These are phyloP conservation scores for Brachypodium distachyon DNA, from an alignment of 202 grass and related monocot species.

Conservation along the genomic window DNA sequence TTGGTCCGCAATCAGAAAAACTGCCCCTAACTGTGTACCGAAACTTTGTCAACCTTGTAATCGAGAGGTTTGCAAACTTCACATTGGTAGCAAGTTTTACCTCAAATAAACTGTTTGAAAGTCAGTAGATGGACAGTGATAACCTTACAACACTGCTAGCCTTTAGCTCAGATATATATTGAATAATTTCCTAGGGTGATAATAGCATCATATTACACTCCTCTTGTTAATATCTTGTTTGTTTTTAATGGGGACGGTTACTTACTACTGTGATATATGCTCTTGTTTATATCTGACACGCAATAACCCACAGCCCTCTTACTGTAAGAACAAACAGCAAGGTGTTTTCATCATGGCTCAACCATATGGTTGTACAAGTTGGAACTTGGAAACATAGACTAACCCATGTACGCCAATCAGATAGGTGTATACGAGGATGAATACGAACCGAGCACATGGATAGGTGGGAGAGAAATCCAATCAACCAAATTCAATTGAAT, in stretches of 20 bases:
- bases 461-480: too few species aligned
- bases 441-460: too few species aligned
- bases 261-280: background rate
- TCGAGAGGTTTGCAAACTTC: background rate
- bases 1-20: too few species aligned
- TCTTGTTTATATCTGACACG: background rate
- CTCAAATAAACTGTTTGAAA: background rate
- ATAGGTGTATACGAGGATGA: too few species aligned
- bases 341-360: background rate
- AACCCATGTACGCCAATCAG: too few species aligned
- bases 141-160: background rate
- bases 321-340: background rate
- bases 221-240: background rate
- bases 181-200: background rate
- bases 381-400: background rate
- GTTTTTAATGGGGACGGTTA: too few species aligned
- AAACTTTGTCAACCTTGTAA: background rate
- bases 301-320: too few species aligned
- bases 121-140: background rate
- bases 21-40: background rate
- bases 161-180: background rate
- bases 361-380: background rate
- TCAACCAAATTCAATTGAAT: too few species aligned
- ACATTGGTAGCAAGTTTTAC: background rate
- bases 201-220: background rate